These are phyloP conservation scores for Magnusiomyces starmeri DNA, from an alignment of 1,139 yeast species.

Conservation along the genomic window DNA sequence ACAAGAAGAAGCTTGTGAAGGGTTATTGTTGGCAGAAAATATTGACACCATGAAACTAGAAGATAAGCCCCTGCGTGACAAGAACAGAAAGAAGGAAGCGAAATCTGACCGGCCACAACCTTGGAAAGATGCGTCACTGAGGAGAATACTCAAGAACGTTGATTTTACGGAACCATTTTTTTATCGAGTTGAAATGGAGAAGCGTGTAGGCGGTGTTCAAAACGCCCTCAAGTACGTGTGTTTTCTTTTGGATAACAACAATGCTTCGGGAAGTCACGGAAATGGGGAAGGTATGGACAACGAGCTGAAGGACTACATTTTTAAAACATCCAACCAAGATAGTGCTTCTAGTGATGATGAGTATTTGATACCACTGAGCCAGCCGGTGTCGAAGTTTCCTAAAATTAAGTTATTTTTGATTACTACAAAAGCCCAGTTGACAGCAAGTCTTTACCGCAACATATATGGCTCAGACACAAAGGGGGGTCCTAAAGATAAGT, in stretches of 20 bases:
- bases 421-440: conserved; percentile 10
- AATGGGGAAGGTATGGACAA: no score
- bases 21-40: conserved; percentile 18
- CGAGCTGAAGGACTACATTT: not conserved
- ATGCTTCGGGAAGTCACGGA: no score
- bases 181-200: conserved; percentile 25
- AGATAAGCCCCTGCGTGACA: not conserved
- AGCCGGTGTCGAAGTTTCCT: not conserved
- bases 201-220: conserved; percentile 17
- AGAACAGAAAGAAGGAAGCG: not conserved
- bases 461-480: not conserved
- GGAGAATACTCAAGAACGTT: conserved; percentile 1
- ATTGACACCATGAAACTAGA: not conserved
- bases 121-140: not conserved
- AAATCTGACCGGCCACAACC: not conserved
- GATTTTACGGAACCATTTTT: conserved; percentile 15
- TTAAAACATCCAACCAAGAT: not conserved
- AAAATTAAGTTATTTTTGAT: conserved; percentile 6
- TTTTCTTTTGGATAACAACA: conserved; percentile 11
- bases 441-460: conserved; percentile 2
- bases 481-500: not conserved
- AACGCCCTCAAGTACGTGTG: conserved; percentile 23
- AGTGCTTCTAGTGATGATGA: not conserved
- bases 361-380: not conserved
- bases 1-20: conserved; percentile 10